Evolutionary conservation across 176 grass and related monocot species (phyloP), one percentile per base, ranked within the genome.

Genomic region (Oryza glaberrima): DNA sequence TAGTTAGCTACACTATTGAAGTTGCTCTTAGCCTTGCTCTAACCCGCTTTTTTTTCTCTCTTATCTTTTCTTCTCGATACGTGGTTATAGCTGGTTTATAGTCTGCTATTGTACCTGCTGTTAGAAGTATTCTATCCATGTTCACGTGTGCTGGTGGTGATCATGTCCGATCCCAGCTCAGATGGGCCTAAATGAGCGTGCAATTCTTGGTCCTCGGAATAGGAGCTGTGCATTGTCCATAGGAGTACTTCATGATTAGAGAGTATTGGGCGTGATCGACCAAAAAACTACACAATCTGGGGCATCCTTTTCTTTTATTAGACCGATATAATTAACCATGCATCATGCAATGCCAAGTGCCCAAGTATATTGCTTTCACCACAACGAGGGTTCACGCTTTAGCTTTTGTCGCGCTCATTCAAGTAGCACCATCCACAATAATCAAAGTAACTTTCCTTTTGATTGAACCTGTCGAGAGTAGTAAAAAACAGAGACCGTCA

Each of bases 101-200:
- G 26, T 26, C 26, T 26, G 26, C 26, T 26, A 32, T 32, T 32
- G 30, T 32, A 32, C 30, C 2, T 32, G 30, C 30, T 2, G 1
- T 45, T 45, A 11, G 2, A 30, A 72, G 79, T 65, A 60, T 64
- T 72, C 20, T 16, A 67, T 51, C 40, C 54, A 28, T 49, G 22
- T 76, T 82, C 86, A 82, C 72, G 49, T 77, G 79, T 66, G 7
- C 3, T 43, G 32, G 11, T 32, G 32, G 11, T 44, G 47, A 15
- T 41, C 51, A 10, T 49, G 43, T 48, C 3, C 60, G 7, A 73
- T 64, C 52, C 77, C 77, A 20, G n/a, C 72, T 64, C 65, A 63
- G 46, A 69, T 70, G 67, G 32, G 65, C 74, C 7, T 34, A 43
- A 43, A 43, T 43, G 15, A 7, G 19, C 54, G 54, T n/a, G 5